Evolutionary conservation across 176 grass and related monocot species (phyloP).

Genomic region (Lolium multiflorum): DNA sequence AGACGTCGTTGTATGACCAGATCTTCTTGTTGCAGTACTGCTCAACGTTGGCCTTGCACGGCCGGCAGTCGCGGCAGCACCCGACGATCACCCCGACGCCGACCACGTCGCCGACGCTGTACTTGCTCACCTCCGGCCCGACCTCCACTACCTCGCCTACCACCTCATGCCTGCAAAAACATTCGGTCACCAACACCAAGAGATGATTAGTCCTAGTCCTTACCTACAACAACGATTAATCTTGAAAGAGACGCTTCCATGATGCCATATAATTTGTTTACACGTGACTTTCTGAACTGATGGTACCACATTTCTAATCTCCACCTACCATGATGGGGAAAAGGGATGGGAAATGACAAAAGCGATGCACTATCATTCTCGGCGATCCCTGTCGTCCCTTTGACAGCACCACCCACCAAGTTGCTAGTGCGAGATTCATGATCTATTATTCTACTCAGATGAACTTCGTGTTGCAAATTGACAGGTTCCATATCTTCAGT

Average conservation of each 20-base stretch:
- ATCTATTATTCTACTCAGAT: not conserved
- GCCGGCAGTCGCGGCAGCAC: slow-evolving; percentile 76
- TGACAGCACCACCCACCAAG: not conserved
- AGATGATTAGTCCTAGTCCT: not conserved
- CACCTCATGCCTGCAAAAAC: slow-evolving; percentile 77
- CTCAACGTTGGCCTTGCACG: slow-evolving; percentile 85
- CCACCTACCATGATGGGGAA: slow-evolving; percentile 18
- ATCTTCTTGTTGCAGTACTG: slow-evolving; percentile 97
- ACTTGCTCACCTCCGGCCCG: slow-evolving; percentile 64
- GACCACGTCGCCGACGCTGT: slow-evolving; percentile 60
- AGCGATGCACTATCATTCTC: not conserved
- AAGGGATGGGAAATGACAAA: not conserved
- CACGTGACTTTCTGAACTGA: not conserved
- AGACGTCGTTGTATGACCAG: slow-evolving; percentile 97
- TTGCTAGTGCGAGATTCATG: not conserved
- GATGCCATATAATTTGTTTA: not conserved
- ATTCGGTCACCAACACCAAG: too few relatives aligned
- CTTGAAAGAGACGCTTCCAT: not conserved
- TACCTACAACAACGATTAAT: not conserved
- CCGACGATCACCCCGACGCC: slow-evolving; percentile 80
- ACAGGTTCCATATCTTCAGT: not conserved
- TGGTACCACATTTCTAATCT: not conserved
- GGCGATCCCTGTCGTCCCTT: not conserved
- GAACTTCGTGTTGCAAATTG: not conserved
- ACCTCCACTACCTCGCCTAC: slow-evolving; percentile 91